Evolutionary conservation across 306 rosid genomes (phyloP), one percentile per base, ranked within the genome.

Genomic region (Acacia crassicarpa): DNA sequence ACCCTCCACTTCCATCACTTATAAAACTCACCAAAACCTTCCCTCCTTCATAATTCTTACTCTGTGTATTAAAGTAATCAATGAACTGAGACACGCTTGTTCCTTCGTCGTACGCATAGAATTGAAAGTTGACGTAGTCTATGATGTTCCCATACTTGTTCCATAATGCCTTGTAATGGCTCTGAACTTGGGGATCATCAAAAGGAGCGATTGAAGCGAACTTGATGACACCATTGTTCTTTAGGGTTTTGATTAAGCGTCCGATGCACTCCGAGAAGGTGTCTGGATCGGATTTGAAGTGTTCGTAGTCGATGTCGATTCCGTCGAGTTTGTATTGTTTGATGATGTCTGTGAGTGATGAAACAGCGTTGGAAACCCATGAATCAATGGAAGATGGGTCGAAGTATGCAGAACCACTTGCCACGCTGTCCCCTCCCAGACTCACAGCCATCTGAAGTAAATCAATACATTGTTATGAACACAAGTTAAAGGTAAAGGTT

Each of bases 181-280:
- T 80, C 45, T 94, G 98, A 67, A 94, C 94, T 41, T 90, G 77
- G 12, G 87, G 85, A 0, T 91, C 84, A 25, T 86, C 97, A n/a
- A 86, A 94, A 2, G 97, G 97, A 76, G 96, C 98, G 45, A 91
- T 90, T 2, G 98, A 94, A 43, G 97, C 96, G 51, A 92, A 91
- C 4, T 69, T 70, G 38, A 94, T 92, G 23, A 87, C 89, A 1
- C 87, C 85, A 2, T 89, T 91, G 13, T 35, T 23, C 85, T 91
- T 94, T 3, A 94, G 85, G 30, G 91, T 88, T 67, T 77, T 70
- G 43, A 94, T 88, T 3, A 94, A 49, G 73, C 56, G 75, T 19
- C 96, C 98, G 0, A 91, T 85, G 83, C 92, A 94, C 78, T 90
- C 89, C 1, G 97, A 81, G 43, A 92, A 92, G 0, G 96, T 92